Evolutionary conservation across 176 grass and related monocot species (phyloP).

Genomic region (Tillandsia leiboldiana): DNA sequence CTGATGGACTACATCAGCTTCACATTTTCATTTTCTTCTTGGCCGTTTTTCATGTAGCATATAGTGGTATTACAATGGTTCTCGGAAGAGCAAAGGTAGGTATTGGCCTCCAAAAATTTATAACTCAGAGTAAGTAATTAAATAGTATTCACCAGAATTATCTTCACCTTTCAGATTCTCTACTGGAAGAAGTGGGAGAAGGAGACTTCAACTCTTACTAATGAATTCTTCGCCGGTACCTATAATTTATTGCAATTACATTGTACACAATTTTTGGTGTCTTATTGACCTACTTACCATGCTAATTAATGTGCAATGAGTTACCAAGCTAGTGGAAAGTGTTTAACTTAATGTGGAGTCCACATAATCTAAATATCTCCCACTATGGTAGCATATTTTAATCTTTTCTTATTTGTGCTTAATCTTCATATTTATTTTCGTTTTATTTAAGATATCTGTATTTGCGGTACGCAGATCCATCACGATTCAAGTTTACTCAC

Average conservation of each 20-base stretch:
- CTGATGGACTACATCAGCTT: slow-evolving; percentile 55
- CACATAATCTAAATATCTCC: neutral
- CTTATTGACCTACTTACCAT: neutral
- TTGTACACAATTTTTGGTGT: neutral
- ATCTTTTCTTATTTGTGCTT: neutral
- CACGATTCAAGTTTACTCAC: slow-evolving; percentile 65
- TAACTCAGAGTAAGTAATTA: neutral
- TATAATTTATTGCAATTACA: neutral
- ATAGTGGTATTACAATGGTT: slow-evolving; percentile 60
- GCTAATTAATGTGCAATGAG: neutral
- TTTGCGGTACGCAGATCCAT: slow-evolving; percentile 40
- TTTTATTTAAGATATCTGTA: neutral
- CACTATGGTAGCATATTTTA: neutral
- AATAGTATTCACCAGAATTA: neutral
- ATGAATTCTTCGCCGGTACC: slow-evolving; percentile 60
- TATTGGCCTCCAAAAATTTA: neutral
- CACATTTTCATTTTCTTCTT: slow-evolving; percentile 92
- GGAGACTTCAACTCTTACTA: slow-evolving; percentile 42
- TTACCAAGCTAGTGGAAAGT: neutral
- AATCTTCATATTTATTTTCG: neutral
- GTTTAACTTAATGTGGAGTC: neutral
- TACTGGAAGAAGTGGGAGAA: slow-evolving; percentile 91
- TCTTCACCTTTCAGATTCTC: slow-evolving; percentile 42
- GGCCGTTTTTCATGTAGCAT: slow-evolving; percentile 69
- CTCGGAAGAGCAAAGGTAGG: slow-evolving; percentile 77